Percentiles rank a stretch among this genome's conserved stretches.
phyloP scores from a whole-genome alignment of 2,329 filamentous ascomycete species.

The Colletotrichum navitas region DNA sequence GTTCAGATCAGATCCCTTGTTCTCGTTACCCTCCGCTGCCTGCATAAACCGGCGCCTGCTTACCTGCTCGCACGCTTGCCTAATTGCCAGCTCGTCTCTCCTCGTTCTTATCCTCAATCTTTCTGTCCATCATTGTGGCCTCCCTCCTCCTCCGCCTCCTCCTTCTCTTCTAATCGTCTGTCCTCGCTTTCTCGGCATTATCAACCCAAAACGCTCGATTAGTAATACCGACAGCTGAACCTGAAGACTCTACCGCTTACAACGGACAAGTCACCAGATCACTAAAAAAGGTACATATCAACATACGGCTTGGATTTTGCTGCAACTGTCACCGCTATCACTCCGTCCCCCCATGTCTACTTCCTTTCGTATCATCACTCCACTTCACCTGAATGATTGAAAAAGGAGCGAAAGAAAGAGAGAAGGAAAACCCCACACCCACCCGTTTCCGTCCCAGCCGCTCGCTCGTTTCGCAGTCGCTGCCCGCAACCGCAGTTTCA shows the following conservation, averaged over 20 bases:
- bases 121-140: neutral
- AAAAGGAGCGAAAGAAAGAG: neutral
- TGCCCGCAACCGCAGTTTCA: neutral
- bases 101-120: neutral
- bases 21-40: conserved; percentile 1
- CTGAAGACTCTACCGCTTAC: neutral
- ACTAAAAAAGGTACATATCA: neutral
- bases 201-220: neutral
- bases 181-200: neutral
- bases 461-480: neutral
- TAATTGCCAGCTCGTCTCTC: conserved; percentile 3
- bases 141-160: neutral
- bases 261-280: neutral
- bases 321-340: neutral
- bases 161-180: neutral
- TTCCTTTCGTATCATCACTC: neutral
- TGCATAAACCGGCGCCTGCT: conserved; percentile 10
- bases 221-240: neutral
- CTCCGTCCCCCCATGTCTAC: neutral
- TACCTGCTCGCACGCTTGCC: conserved; percentile 8
- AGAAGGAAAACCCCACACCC: neutral
- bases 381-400: neutral
- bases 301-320: neutral
- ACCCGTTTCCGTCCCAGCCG: neutral
- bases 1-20: neutral